Percentiles rank a stretch among this genome's conserved stretches.
Evolutionary conservation across 139 green algal genomes (phyloP).

Genomic region (Ettlia oleoabundans): DNA sequence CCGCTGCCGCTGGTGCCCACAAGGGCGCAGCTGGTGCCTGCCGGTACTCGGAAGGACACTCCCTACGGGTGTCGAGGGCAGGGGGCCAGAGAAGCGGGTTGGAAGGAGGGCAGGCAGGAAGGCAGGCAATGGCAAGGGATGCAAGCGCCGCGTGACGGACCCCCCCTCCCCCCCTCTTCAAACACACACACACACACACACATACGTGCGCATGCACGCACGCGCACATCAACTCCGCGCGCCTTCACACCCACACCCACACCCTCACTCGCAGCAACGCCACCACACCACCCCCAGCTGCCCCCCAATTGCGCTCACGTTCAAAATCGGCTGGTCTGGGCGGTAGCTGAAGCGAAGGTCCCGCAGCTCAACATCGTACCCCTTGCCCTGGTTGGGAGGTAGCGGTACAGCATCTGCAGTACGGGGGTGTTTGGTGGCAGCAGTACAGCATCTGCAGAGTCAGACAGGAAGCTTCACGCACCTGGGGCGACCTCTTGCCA

Average conservation of each 20-base stretch:
- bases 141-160: neutral
- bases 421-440: constrained; percentile 27
- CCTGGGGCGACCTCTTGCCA: too few relatives aligned
- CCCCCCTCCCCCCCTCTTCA: too few relatives aligned
- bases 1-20: constrained; percentile 90
- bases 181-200: neutral
- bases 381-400: constrained; percentile 3
- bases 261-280: neutral
- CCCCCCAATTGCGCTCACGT: constrained; percentile 29
- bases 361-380: constrained; percentile 63
- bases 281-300: neutral
- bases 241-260: neutral
- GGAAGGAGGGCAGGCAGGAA: neutral
- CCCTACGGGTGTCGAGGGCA: constrained; percentile 44
- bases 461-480: too few relatives aligned
- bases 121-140: neutral
- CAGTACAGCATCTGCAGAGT: neutral
- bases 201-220: neutral
- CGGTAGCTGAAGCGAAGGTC: constrained; percentile 81
- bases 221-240: neutral
- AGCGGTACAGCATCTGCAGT: constrained; percentile 52
- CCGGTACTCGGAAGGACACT: constrained; percentile 74
- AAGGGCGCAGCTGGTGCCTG: constrained; percentile 87
- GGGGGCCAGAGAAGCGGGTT: too few relatives aligned
- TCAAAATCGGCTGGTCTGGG: constrained; percentile 66